Conservation (phyloP, 2,329 filamentous ascomycete genomes). For the Aciculosporium take region DNA sequence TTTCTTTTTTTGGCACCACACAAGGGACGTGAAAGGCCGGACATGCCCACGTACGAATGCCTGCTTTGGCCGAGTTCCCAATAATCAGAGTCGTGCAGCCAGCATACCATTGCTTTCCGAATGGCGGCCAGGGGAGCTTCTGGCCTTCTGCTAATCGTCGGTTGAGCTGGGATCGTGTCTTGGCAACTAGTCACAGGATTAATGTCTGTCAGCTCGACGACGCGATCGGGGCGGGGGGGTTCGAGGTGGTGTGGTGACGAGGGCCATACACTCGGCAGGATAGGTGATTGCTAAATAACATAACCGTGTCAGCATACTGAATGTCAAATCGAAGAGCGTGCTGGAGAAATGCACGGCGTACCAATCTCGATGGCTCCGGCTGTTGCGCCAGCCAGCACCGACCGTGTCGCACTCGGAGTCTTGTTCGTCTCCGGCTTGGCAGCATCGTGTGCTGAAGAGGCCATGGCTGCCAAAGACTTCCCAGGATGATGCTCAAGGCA, state of each 20-base stretch:
- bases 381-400: slow-evolving; percentile 82
- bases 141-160: slow-evolving; percentile 62
- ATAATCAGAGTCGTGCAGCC: slow-evolving; percentile 95
- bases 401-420: slow-evolving; percentile 66
- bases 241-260: background rate
- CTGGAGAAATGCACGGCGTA: slow-evolving; percentile 23
- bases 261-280: slow-evolving; percentile 65
- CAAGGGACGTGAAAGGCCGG: too few relatives aligned
- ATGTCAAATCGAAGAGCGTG: background rate
- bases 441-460: slow-evolving; percentile 13
- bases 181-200: slow-evolving; percentile 50
- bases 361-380: slow-evolving; percentile 91
- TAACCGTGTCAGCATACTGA: background rate
- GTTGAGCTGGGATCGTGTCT: slow-evolving; percentile 90
- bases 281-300: slow-evolving; percentile 63
- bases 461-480: slow-evolving; percentile 12
- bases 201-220: slow-evolving; percentile 3
- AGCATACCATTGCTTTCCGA: slow-evolving; percentile 91
- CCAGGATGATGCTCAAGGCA: too few relatives aligned
- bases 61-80: slow-evolving; percentile 91
- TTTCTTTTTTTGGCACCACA: too few relatives aligned
- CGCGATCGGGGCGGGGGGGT: background rate
- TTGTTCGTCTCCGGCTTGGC: slow-evolving; percentile 22
- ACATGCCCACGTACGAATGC: slow-evolving; percentile 57
- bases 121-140: slow-evolving; percentile 90